phyloP scores from a whole-genome alignment of 176 grass and related monocot genomes.

The Phoenix roebelenii region DNA sequence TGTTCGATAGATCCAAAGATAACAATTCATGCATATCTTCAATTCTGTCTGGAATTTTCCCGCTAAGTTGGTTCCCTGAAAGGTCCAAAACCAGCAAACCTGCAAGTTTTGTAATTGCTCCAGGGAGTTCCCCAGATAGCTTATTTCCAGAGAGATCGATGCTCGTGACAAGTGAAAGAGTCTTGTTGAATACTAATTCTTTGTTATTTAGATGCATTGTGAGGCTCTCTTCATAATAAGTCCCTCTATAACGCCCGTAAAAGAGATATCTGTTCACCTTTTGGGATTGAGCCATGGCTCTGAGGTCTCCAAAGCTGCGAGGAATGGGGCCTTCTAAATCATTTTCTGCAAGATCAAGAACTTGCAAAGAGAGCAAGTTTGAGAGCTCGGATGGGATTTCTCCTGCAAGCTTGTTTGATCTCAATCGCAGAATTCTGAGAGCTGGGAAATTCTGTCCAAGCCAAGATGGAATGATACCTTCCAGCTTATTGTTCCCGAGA shows the following conservation, averaged over 20 bases:
- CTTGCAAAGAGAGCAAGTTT: slow-evolving; percentile 15
- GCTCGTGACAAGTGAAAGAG: slow-evolving; percentile 15
- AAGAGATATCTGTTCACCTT: not conserved
- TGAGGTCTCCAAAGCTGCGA: slow-evolving; percentile 6
- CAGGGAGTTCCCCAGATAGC: slow-evolving; percentile 1
- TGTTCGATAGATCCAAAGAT: slow-evolving; percentile 24
- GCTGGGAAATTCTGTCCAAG: slow-evolving; percentile 11
- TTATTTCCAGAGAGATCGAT: slow-evolving; percentile 29
- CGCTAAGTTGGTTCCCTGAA: slow-evolving; percentile 12
- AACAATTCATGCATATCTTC: not conserved
- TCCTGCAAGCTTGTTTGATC: slow-evolving; percentile 22
- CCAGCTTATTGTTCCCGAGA: slow-evolving; percentile 27
- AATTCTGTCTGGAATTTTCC: slow-evolving; percentile 5
- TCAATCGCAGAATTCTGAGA: slow-evolving; percentile 15
- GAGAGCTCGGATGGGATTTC: slow-evolving; percentile 1
- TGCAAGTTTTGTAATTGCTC: slow-evolving; percentile 3
- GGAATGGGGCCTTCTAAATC: slow-evolving; percentile 31
- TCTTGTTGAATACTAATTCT: slow-evolving; percentile 6
- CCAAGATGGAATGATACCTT: slow-evolving; percentile 26
- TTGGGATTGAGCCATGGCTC: slow-evolving; percentile 6
- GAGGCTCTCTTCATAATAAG: not conserved
- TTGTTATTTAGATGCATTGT: not conserved
- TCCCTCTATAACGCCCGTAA: not conserved
- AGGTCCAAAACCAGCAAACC: slow-evolving; percentile 14
- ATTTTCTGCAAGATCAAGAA: slow-evolving; percentile 10